phyloP scores from a whole-genome alignment of 2,329 filamentous ascomycete genomes.

The Alternaria tenuissima region DNA sequence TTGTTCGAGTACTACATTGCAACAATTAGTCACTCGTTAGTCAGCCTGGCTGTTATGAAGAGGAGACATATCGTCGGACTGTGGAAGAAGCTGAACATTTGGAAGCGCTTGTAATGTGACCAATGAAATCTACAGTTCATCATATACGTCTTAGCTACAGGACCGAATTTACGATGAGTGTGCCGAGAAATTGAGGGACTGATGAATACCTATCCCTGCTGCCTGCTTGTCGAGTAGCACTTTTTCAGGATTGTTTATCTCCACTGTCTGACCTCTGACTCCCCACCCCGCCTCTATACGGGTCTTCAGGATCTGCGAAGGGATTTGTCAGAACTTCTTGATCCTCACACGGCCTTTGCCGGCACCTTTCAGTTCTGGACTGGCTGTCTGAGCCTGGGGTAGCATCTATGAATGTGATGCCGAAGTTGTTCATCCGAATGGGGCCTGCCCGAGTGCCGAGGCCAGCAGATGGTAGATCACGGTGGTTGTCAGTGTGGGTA shows the following conservation, averaged over 20 bases:
- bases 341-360: not conserved
- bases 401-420: not conserved
- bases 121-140: not conserved
- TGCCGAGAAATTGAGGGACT: not conserved
- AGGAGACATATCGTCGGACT: too few relatives aligned
- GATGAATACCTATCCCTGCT: not conserved
- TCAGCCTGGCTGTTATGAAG: not conserved
- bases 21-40: not conserved
- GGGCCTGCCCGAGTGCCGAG: not conserved
- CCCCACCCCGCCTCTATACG: not conserved
- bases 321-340: not conserved
- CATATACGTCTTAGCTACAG: not conserved
- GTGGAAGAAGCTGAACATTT: not conserved
- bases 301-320: not conserved
- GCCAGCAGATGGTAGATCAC: not conserved
- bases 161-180: rapidly evolving
- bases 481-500: not conserved
- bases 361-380: not conserved
- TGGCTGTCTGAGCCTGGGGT: not conserved
- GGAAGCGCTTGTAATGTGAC: not conserved
- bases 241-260: not conserved
- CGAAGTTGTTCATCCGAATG: not conserved
- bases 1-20: not conserved
- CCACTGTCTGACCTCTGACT: not conserved
- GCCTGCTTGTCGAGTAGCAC: not conserved